A percentile compares a stretch with the other conserved stretches of the same genome.
Evolutionary conservation across 2,329 filamentous ascomycete genomes (phyloP).

Genomic region (Apiospora saccharicola): DNA sequence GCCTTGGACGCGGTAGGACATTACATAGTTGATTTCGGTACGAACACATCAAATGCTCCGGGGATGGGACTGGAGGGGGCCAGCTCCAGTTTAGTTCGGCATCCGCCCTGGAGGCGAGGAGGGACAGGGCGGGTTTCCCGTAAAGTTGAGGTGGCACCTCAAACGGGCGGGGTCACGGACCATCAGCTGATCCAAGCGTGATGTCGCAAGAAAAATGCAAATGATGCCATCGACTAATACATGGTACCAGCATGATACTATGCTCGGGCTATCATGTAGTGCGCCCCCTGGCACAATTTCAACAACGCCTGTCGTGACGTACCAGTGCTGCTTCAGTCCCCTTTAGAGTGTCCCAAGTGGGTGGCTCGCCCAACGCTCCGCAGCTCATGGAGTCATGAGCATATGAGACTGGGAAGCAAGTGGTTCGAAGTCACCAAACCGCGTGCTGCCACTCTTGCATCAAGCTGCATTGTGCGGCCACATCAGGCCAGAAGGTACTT

Average conservation of each 20-base stretch:
- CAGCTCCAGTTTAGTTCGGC: neutral
- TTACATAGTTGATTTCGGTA: constrained; percentile 13
- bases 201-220: constrained; percentile 25
- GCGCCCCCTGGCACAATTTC: neutral
- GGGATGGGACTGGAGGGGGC: neutral
- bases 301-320: constrained; percentile 5
- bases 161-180: constrained; percentile 8
- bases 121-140: neutral
- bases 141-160: constrained; percentile 17
- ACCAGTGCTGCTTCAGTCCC: neutral
- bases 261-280: neutral
- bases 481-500: neutral
- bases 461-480: neutral
- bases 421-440: neutral
- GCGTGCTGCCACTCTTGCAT: constrained; percentile 16
- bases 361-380: constrained; percentile 1
- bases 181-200: neutral
- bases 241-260: constrained; percentile 10
- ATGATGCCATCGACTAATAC: constrained; percentile 25
- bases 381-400: constrained; percentile 7
- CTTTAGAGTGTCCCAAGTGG: neutral
- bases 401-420: constrained; percentile 3
- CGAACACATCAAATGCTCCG: neutral
- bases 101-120: constrained; percentile 6
- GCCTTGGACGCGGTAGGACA: neutral